Percentiles rank a stretch among this genome's conserved stretches.
These are phyloP conservation scores for Mortierella sp. DNA, from an alignment of 371 early-diverging fungal genomes.

Conservation along the genomic window DNA sequence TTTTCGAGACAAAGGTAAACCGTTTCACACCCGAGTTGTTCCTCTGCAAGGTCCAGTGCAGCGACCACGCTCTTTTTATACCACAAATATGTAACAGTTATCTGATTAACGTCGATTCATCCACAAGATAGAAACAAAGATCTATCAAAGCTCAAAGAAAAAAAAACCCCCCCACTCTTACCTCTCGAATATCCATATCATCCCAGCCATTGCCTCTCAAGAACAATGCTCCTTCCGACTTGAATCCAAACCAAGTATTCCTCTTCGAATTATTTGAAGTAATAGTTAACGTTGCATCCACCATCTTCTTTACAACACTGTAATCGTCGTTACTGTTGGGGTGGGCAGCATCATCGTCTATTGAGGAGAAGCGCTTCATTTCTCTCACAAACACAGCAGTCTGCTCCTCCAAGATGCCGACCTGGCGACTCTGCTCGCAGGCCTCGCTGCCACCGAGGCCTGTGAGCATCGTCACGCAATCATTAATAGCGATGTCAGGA, in stretches of 20 bases:
- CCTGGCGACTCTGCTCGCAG: constrained; percentile 56
- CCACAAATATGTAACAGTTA: too few relatives aligned
- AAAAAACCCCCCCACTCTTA: not conserved
- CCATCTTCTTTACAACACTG: constrained; percentile 34
- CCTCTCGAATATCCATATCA: constrained; percentile 54
- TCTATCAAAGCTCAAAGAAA: too few relatives aligned
- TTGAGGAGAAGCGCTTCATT: constrained; percentile 41
- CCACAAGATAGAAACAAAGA: too few relatives aligned
- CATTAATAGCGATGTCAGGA: constrained; percentile 59
- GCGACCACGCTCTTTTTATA: constrained; percentile 49
- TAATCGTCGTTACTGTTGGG: constrained; percentile 6
- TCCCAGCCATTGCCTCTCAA: constrained; percentile 55
- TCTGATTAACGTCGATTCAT: too few relatives aligned
- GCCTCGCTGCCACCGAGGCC: constrained; percentile 55
- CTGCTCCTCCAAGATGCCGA: constrained; percentile 49
- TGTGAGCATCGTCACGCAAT: constrained; percentile 54
- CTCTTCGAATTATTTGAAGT: constrained; percentile 45
- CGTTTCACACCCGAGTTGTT: constrained; percentile 39
- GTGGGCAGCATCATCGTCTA: constrained; percentile 36
- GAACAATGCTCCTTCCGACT: constrained; percentile 43
- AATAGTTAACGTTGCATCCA: constrained; percentile 48
- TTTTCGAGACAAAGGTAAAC: constrained; percentile 55
- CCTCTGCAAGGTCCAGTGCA: constrained; percentile 53
- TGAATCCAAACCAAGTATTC: constrained; percentile 55
- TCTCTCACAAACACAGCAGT: constrained; percentile 50